Conservation (phyloP, 495 filamentous ascomycete genomes). For the Neurospora terricola region DNA sequence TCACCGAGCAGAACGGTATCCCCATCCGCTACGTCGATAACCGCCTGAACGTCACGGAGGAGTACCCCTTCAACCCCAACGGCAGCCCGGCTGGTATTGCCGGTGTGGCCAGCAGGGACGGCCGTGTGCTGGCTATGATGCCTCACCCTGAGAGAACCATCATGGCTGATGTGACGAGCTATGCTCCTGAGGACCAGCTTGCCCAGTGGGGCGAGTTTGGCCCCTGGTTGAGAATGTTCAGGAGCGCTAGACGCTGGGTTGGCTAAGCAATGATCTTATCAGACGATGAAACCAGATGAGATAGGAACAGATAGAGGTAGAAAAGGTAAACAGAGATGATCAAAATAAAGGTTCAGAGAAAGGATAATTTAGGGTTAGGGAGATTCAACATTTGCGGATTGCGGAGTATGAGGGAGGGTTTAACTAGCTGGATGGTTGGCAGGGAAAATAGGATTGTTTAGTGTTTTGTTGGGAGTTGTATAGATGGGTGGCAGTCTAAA, state of each 20-base stretch:
- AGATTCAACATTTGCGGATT: not conserved
- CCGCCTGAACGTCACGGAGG: conserved; percentile 57
- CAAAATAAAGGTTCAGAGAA: not conserved
- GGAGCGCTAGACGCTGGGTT: conserved; percentile 76
- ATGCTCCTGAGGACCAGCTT: conserved; percentile 49
- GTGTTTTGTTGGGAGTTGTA: not conserved
- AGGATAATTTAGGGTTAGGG: not conserved
- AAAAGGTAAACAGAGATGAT: not conserved
- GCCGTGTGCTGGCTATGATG: conserved; percentile 88
- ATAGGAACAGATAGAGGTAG: not conserved
- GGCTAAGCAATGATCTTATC: conserved; percentile 34
- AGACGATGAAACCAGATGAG: not conserved
- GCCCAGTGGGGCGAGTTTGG: conserved; percentile 78
- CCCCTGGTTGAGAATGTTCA: conserved; percentile 78
- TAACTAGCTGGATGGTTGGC: not conserved
- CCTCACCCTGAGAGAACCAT: conserved; percentile 94
- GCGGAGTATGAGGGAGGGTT: not conserved
- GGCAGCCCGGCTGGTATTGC: conserved; percentile 82
- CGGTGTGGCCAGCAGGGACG: conserved; percentile 68
- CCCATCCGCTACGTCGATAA: conserved; percentile 81
- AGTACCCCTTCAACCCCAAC: conserved; percentile 90
- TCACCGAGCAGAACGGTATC: conserved; percentile 53
- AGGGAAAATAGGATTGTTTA: not conserved
- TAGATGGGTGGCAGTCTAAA: not conserved
- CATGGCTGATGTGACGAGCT: conserved; percentile 71